Percentiles rank a stretch among this genome's conserved stretches.
These are phyloP conservation scores for Salisapilia sapeloensis DNA, from an alignment of 352 stramenopile genomes.

Conservation along the genomic window DNA sequence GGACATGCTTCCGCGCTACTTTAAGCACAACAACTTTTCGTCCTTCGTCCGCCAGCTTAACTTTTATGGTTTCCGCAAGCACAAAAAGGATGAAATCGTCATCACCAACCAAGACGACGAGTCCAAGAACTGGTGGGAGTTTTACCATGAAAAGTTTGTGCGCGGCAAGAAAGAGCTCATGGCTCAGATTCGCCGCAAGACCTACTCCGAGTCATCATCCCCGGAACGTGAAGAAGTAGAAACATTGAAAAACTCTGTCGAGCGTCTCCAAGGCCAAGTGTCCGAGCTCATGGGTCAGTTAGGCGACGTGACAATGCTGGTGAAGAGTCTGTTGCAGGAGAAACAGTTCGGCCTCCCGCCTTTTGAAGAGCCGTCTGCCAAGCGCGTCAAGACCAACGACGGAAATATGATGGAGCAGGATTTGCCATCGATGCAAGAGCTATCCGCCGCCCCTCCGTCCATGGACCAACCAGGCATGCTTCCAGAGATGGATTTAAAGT, in stretches of 20 bases:
- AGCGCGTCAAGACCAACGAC: slow-evolving; percentile 22
- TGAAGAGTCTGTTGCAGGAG: slow-evolving; percentile 55
- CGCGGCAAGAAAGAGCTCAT: slow-evolving; percentile 74
- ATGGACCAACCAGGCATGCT: too few relatives aligned
- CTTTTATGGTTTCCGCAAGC: slow-evolving; percentile 90
- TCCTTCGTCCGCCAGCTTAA: slow-evolving; percentile 89
- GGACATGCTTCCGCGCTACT: slow-evolving; percentile 83
- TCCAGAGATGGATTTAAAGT: too few relatives aligned
- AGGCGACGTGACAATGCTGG: slow-evolving; percentile 46
- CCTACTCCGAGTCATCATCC: slow-evolving; percentile 65
- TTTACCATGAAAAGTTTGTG: slow-evolving; percentile 85
- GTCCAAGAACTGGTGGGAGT: slow-evolving; percentile 83
- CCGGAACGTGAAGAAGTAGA: slow-evolving; percentile 66
- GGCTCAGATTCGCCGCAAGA: slow-evolving; percentile 76
- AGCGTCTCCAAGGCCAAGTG: slow-evolving; percentile 55
- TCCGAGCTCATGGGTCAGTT: slow-evolving; percentile 65
- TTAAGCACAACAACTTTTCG: slow-evolving; percentile 92
- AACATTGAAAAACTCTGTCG: slow-evolving; percentile 51
- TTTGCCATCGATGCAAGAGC: too few relatives aligned
- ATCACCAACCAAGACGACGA: slow-evolving; percentile 56
- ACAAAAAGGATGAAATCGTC: slow-evolving; percentile 83
- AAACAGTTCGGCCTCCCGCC: slow-evolving; percentile 7
- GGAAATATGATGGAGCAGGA: too few relatives aligned
- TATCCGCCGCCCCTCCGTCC: too few relatives aligned
- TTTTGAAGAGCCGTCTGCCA: slow-evolving; percentile 9